Conservation (phyloP, 192 early-diverging fungal species). For the Irineochytrium annulatum region DNA sequence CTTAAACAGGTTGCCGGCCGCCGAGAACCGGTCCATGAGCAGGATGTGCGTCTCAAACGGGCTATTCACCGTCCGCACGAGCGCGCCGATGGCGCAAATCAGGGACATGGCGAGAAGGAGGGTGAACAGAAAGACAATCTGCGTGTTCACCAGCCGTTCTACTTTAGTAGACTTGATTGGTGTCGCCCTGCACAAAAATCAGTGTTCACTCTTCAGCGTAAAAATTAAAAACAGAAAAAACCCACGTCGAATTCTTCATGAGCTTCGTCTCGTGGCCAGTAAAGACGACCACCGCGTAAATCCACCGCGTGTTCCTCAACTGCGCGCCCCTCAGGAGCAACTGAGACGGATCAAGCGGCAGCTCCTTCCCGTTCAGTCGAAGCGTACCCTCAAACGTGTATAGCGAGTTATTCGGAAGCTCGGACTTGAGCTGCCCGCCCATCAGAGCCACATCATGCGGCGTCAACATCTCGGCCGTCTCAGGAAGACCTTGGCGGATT, state of each 20-base stretch:
- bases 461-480: constrained; percentile 72
- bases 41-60: constrained; percentile 46
- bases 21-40: constrained; percentile 19
- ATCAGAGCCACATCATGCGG: constrained; percentile 58
- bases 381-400: constrained; percentile 92
- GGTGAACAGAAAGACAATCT: constrained; percentile 90
- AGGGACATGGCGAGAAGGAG: constrained; percentile 82
- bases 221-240: neutral
- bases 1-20: constrained; percentile 60
- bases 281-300: constrained; percentile 96
- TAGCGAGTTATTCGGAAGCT: constrained; percentile 89
- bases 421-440: constrained; percentile 68
- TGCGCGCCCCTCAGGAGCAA: constrained; percentile 81
- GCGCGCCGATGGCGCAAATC: constrained; percentile 77
- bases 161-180: constrained; percentile 94
- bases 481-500: constrained; percentile 88
- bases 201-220: too few relatives aligned
- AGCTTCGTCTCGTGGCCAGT: constrained; percentile 98
- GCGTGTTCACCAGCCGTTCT: constrained; percentile 85
- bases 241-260: constrained; percentile 82
- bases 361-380: constrained; percentile 50
- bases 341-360: constrained; percentile 84
- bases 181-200: constrained; percentile 59
- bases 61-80: constrained; percentile 38
- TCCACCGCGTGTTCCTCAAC: constrained; percentile 90